Conservation (phyloP, 2,329 filamentous ascomycete genomes). For the Colletotrichum sojae region DNA sequence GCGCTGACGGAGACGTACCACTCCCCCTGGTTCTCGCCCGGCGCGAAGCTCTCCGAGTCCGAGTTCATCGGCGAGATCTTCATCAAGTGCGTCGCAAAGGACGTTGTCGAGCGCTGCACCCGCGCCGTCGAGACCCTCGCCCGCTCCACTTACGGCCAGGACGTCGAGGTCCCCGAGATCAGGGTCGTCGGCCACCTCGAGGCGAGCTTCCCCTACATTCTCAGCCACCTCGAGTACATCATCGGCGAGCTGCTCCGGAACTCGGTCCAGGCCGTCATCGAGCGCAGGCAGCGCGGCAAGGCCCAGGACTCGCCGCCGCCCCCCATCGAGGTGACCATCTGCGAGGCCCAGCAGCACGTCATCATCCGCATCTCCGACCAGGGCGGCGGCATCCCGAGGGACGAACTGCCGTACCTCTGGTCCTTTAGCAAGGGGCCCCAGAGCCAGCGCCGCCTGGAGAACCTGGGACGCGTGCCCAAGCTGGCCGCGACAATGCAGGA, state of each 20-base stretch:
- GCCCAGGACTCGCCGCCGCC: conserved; percentile 60
- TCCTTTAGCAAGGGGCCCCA: conserved; percentile 95
- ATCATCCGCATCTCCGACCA: conserved; percentile 97
- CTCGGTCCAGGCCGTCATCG: conserved; percentile 92
- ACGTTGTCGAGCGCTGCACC: conserved; percentile 89
- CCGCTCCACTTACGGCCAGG: conserved; percentile 79
- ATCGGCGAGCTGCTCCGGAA: conserved; percentile 95
- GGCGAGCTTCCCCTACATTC: conserved; percentile 95
- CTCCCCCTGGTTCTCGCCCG: conserved; percentile 89
- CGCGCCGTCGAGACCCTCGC: conserved; percentile 82
- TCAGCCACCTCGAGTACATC: conserved; percentile 97
- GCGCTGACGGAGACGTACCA: conserved; percentile 95
- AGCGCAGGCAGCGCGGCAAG: conserved; percentile 69
- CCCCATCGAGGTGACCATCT: conserved; percentile 94
- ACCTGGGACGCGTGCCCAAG: conserved; percentile 87
- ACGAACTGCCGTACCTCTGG: conserved; percentile 92
- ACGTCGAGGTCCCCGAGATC: conserved; percentile 83
- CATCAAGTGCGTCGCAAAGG: conserved; percentile 89
- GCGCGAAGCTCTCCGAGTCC: conserved; percentile 78
- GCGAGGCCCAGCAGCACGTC: conserved; percentile 93
- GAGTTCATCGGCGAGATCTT: conserved; percentile 98
- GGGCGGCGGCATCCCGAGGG: conserved; percentile 89
- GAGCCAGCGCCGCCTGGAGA: conserved; percentile 82
- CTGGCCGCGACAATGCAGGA: conserved; percentile 96
- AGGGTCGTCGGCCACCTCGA: conserved; percentile 86